phyloP scores from a whole-genome alignment of 2,329 filamentous ascomycete genomes.

The Trichoderma endophyticum region DNA sequence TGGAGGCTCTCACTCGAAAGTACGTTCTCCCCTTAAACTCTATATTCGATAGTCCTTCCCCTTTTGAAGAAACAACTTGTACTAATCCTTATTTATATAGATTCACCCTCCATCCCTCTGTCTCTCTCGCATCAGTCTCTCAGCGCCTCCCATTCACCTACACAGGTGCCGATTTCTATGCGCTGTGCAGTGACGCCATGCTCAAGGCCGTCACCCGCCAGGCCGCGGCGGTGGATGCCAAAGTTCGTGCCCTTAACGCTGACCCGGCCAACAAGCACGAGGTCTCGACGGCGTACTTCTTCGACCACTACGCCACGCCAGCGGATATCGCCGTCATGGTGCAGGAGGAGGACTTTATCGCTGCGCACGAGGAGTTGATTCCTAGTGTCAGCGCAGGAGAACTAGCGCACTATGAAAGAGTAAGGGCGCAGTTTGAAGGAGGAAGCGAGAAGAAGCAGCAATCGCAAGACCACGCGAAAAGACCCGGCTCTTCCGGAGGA shows the following conservation, averaged over 20 bases:
- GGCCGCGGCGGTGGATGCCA: constrained; percentile 76
- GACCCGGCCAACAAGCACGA: constrained; percentile 36
- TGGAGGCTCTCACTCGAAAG: constrained; percentile 94
- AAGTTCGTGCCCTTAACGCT: constrained; percentile 68
- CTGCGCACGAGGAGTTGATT: constrained; percentile 80
- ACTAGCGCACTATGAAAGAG: constrained; percentile 82
- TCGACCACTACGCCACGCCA: constrained; percentile 82
- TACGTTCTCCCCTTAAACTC: constrained; percentile 41
- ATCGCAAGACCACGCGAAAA: constrained; percentile 22
- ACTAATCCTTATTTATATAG: constrained; percentile 39
- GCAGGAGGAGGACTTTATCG: constrained; percentile 80
- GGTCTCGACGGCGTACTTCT: constrained; percentile 89
- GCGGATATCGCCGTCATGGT: constrained; percentile 87
- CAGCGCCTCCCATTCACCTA: constrained; percentile 86
- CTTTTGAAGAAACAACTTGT: neutral
- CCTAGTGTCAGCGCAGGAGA: constrained; percentile 92
- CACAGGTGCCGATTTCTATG: constrained; percentile 96
- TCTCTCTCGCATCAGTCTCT: constrained; percentile 74
- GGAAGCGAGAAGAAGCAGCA: constrained; percentile 31
- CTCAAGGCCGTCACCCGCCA: constrained; percentile 95
- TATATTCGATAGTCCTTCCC: neutral
- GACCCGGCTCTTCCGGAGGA: neutral
- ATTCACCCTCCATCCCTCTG: constrained; percentile 76
- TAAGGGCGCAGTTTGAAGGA: constrained; percentile 80
- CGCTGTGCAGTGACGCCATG: constrained; percentile 96